These are phyloP conservation scores for Myriosclerotinia curreyana DNA, from an alignment of 2,329 filamentous ascomycete species.

Conservation along the genomic window DNA sequence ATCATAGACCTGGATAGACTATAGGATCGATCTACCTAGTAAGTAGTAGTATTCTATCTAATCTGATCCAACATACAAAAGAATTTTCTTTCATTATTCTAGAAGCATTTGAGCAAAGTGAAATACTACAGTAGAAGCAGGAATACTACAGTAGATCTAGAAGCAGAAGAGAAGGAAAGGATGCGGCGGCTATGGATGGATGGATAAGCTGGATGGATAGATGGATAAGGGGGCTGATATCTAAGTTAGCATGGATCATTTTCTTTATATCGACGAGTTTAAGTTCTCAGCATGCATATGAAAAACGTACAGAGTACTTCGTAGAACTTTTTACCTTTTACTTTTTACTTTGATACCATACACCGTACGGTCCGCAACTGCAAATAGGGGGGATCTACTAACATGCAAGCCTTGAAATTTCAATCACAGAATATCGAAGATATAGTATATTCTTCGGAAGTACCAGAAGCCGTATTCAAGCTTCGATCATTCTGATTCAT, in stretches of 20 bases:
- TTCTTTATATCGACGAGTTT: not conserved
- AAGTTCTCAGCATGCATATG: not conserved
- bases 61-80: not conserved
- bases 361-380: too few relatives aligned
- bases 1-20: too few relatives aligned
- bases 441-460: slow-evolving; percentile 19
- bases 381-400: not conserved
- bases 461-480: slow-evolving; percentile 2
- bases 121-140: not conserved
- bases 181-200: not conserved
- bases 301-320: too few relatives aligned
- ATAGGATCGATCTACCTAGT: not conserved
- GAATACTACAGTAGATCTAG: not conserved
- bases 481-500: slow-evolving; percentile 13
- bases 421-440: not conserved
- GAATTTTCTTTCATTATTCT: not conserved
- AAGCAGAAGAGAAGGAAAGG: slow-evolving; percentile 3
- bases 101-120: not conserved
- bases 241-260: not conserved
- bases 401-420: not conserved
- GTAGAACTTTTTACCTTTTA: too few relatives aligned
- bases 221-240: not conserved
- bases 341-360: too few relatives aligned
- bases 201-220: not conserved
- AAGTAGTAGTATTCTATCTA: not conserved